Conservation (phyloP, 495 filamentous ascomycete species). For the Sphaerosporella brunnea region DNA sequence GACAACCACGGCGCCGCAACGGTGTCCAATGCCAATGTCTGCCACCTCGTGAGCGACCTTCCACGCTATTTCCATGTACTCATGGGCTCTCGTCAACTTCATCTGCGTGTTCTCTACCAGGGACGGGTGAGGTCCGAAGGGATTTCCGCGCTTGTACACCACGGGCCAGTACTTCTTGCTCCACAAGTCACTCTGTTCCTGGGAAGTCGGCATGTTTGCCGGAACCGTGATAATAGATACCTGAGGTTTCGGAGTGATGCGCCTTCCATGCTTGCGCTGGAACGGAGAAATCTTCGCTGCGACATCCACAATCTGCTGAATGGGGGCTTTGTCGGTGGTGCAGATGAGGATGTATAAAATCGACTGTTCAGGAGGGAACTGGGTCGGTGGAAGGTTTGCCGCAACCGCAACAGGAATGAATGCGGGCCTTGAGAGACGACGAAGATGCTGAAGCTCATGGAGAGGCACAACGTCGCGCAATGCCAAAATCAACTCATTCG, state of each 20-base stretch:
- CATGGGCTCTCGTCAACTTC: slow-evolving; percentile 7
- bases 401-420: slow-evolving; percentile 41
- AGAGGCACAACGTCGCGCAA: slow-evolving; percentile 18
- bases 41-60: slow-evolving; percentile 41
- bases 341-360: slow-evolving; percentile 31
- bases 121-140: slow-evolving; percentile 53
- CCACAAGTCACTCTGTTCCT: slow-evolving; percentile 59
- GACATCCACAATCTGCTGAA: slow-evolving; percentile 32
- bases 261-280: slow-evolving; percentile 27
- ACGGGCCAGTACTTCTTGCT: slow-evolving; percentile 68
- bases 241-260: slow-evolving; percentile 31
- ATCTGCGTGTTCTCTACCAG: slow-evolving; percentile 29
- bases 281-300: slow-evolving; percentile 29
- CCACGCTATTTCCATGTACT: slow-evolving; percentile 54
- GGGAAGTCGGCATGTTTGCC: slow-evolving; percentile 52
- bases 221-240: slow-evolving; percentile 45
- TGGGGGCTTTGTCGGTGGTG: slow-evolving; percentile 27
- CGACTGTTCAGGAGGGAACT: slow-evolving; percentile 9
- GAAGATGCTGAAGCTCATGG: slow-evolving; percentile 52
- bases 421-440: slow-evolving; percentile 56
- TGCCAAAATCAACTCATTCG: slow-evolving; percentile 37
- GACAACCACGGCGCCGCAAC: slow-evolving; percentile 68
- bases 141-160: slow-evolving; percentile 66
- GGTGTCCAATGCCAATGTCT: slow-evolving; percentile 41
- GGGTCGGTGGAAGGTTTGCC: slow-evolving; percentile 7